A percentile compares a stretch with the other conserved stretches of the same genome.
phyloP scores from a whole-genome alignment of 352 stramenopile genomes.

The Hyaloperonospora arabidopsidis region DNA sequence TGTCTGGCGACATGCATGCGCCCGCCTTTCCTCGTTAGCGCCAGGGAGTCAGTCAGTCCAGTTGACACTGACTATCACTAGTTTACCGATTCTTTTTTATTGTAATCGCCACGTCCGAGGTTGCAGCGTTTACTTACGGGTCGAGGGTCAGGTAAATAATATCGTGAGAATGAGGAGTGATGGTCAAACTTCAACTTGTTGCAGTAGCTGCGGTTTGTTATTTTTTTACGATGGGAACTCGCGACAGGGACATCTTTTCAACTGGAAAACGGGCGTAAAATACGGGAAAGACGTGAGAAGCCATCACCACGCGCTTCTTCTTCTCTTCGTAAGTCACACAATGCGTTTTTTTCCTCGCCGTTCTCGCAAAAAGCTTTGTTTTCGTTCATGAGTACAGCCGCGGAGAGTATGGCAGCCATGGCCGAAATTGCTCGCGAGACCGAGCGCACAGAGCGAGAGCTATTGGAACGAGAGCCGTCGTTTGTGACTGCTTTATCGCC shows the following conservation, averaged over 20 bases:
- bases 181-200: too few relatives aligned
- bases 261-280: not conserved
- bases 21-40: not conserved
- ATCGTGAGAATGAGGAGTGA: too few relatives aligned
- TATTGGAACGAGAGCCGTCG: constrained; percentile 18
- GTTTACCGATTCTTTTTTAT: constrained; percentile 15
- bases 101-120: constrained; percentile 18
- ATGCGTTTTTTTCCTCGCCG: constrained; percentile 3
- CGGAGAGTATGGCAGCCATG: constrained; percentile 25
- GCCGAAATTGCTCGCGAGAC: constrained; percentile 26
- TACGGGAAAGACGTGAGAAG: constrained; percentile 11
- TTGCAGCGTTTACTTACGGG: too few relatives aligned
- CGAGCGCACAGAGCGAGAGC: constrained; percentile 24
- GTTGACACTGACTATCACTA: constrained; percentile 1
- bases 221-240: too few relatives aligned
- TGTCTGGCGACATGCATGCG: not conserved
- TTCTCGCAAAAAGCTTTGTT: constrained; percentile 1
- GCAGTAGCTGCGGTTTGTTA: too few relatives aligned
- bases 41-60: constrained; percentile 16
- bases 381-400: constrained; percentile 19
- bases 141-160: too few relatives aligned
- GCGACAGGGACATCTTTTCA: not conserved
- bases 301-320: not conserved
- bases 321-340: too few relatives aligned
- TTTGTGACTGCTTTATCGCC: constrained; percentile 16